Evolutionary conservation across 2,329 filamentous ascomycete genomes (phyloP), one percentile per base, ranked within the genome.

Genomic region (Phaeosphaeriaceae sp.): DNA sequence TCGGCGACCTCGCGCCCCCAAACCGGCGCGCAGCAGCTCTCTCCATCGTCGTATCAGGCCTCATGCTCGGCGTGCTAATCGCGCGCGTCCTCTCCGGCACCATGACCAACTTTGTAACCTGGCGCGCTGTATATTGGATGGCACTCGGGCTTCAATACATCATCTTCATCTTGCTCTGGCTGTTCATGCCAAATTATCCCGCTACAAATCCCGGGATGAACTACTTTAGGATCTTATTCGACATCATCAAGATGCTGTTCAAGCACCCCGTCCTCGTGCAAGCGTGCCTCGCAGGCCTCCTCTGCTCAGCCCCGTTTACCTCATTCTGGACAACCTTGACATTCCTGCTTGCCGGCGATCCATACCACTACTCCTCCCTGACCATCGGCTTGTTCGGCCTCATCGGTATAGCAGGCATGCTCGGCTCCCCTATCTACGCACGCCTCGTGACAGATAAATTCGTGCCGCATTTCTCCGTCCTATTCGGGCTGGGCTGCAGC

Each of bases 161-260:
- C 9, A 88, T 94, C 60, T 84, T 89, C 55, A 63, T 80, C 7
- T 77, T 89, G 0, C 84, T 94, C 6, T 93, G 86, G 80, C 72
- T 88, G 46, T 91, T 88, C 75, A 89, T 95, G 88, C 91, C 91
- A 0, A 90, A 93, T 73, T 95, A 95, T 65, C 92, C 91, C 0
- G 84, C 86, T 1, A 90, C 90, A 3, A 93, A 93, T 70, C 87
- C 86, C 1, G 86, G 86, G 0, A 76, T 89, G 15, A 86, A 86
- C 58, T 94, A 93, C 72, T 83, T 86, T 60, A 78, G 80, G 1
- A 86, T 91, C 61, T 81, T 94, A 2, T 84, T 82, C 74, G 86
- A 83, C 27, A 92, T 94, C 22, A 69, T 87, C 1, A 76, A 82
- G 24, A 86, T 94, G 76, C 78, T 91, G 44, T 77, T 85, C 48